Evolutionary conservation across 78 protist genomes (phyloP).

Genomic region (Dictyostelium capitatum): DNA sequence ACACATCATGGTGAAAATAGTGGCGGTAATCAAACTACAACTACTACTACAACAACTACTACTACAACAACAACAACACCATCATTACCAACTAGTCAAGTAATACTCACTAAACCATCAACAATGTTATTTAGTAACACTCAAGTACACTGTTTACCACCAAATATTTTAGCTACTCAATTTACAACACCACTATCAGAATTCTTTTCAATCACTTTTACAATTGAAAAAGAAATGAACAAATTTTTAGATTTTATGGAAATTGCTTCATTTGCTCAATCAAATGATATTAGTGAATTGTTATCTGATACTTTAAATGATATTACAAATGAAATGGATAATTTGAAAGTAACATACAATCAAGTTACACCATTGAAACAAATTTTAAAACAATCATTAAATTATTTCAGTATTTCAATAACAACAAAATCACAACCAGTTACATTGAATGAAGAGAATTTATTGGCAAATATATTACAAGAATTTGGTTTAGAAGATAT

Average conservation of each 20-base stretch:
- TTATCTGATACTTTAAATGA: constrained; percentile 32
- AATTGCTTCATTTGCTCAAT: constrained; percentile 66
- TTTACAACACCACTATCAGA: constrained; percentile 58
- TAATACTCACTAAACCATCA: constrained; percentile 18
- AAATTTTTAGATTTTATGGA: constrained; percentile 79
- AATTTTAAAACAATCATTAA: constrained; percentile 19
- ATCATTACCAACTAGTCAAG: background rate
- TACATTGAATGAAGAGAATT: constrained; percentile 11
- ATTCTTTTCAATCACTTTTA: constrained; percentile 18
- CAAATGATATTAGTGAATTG: constrained; percentile 53
- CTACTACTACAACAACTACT: background rate
- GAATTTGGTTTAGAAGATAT: constrained; percentile 23
- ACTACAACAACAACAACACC: background rate
- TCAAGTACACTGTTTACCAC: constrained; percentile 53
- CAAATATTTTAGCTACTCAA: constrained; percentile 10
- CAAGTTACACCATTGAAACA: background rate
- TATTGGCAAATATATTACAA: constrained; percentile 1
- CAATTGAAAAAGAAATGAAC: constrained; percentile 68
- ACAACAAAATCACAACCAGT: constrained; percentile 38
- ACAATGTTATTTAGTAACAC: constrained; percentile 39
- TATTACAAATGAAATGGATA: background rate
- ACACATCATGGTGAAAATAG: background rate
- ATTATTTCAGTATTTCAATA: constrained; percentile 27
- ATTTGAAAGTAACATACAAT: background rate
- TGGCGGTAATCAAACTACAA: background rate